phyloP scores from a whole-genome alignment of 768 basidiomycete genomes.

The Cytidiella melzeri region DNA sequence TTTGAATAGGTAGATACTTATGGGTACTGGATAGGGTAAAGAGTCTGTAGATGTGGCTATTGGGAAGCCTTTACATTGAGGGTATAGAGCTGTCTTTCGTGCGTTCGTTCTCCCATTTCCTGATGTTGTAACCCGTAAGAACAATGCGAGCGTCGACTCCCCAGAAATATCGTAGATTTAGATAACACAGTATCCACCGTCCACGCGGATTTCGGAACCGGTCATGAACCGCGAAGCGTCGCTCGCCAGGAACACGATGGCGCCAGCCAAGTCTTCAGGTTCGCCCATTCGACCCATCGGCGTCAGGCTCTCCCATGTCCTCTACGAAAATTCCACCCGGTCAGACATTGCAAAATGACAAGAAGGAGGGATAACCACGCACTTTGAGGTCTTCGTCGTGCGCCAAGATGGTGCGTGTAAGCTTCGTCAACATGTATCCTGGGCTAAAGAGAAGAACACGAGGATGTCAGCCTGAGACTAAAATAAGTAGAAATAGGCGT shows the following conservation, averaged over 20 bases:
- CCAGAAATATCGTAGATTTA: no score
- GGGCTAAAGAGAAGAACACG: constrained; percentile 43
- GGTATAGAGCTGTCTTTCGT: no score
- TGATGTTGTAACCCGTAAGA: no score
- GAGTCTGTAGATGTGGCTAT: no score
- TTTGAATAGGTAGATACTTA: no score
- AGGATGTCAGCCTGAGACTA: constrained; percentile 7
- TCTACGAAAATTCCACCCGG: constrained; percentile 34
- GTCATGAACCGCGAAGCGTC: constrained; percentile 91
- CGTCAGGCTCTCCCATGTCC: constrained; percentile 79
- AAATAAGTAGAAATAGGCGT: no score
- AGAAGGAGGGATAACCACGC: constrained; percentile 8
- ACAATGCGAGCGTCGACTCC: no score
- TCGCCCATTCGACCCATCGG: constrained; percentile 90
- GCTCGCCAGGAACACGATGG: constrained; percentile 84
- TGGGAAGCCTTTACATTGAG: no score
- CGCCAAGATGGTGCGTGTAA: constrained; percentile 79
- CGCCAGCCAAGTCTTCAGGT: constrained; percentile 87
- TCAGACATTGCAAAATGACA: background rate
- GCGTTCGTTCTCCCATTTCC: no score
- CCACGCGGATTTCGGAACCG: constrained; percentile 77
- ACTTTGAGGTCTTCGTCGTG: constrained; percentile 74
- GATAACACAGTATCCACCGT: constrained; percentile 81
- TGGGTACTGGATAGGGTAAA: no score
- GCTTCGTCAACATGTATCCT: constrained; percentile 91